phyloP scores from a whole-genome alignment of 345 rosid genomes.

The Acer negundo region DNA sequence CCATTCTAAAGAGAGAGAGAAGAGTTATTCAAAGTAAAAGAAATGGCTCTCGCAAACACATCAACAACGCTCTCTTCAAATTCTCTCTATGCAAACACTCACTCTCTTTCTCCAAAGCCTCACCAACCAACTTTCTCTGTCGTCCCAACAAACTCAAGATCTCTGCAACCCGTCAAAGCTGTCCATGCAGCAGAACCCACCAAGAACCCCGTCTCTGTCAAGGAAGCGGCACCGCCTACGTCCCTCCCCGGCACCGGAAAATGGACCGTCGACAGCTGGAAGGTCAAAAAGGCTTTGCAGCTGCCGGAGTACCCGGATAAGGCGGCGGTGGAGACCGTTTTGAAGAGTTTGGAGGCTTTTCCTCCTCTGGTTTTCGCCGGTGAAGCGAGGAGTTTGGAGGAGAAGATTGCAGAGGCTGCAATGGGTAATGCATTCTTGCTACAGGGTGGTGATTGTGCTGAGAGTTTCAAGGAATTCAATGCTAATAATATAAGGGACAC shows the following conservation, averaged over 20 bases:
- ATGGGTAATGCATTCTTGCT: constrained; percentile 54
- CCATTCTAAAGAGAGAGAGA: constrained; percentile 7
- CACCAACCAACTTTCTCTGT: constrained; percentile 34
- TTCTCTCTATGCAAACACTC: constrained; percentile 42
- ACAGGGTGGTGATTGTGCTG: constrained; percentile 64
- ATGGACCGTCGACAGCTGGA: constrained; percentile 56
- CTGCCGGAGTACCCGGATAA: constrained; percentile 53
- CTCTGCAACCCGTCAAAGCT: constrained; percentile 33
- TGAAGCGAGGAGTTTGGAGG: constrained; percentile 53
- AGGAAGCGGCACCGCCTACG: constrained; percentile 18
- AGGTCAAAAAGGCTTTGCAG: constrained; percentile 45
- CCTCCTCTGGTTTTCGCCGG: constrained; percentile 60
- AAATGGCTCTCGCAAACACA: constrained; percentile 64
- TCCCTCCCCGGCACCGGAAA: constrained; percentile 20
- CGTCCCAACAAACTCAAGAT: constrained; percentile 29
- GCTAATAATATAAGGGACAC: constrained; percentile 52
- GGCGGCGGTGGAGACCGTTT: constrained; percentile 39
- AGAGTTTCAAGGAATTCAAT: constrained; percentile 62
- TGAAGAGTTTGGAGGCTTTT: constrained; percentile 45
- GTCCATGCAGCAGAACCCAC: constrained; percentile 51
- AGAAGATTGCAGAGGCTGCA: constrained; percentile 49
- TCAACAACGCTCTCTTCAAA: constrained; percentile 48
- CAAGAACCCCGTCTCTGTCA: constrained; percentile 31
- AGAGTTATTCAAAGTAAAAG: not conserved
- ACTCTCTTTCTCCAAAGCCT: constrained; percentile 27